A percentile compares a stretch with the other conserved stretches of the same genome.
These are phyloP conservation scores for Zygosaccharomyces sapae DNA, from an alignment of 1,139 yeast genomes.

Conservation along the genomic window DNA sequence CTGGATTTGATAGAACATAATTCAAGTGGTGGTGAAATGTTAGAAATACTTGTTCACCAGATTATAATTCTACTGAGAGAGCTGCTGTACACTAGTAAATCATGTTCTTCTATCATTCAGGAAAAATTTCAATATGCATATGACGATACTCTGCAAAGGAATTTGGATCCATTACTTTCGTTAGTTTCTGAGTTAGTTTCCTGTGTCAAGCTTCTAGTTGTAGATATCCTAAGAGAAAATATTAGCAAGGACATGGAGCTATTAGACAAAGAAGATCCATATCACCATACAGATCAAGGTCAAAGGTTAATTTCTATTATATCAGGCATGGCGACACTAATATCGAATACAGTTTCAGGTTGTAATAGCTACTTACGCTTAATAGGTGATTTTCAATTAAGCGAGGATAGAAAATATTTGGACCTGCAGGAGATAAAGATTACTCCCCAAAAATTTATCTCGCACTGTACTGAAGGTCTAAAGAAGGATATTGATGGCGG, in stretches of 20 bases:
- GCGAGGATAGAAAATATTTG: constrained; percentile 63
- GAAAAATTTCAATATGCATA: constrained; percentile 37
- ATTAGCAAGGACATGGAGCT: constrained; percentile 33
- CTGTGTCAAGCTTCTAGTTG: constrained; percentile 58
- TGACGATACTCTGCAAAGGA: constrained; percentile 44
- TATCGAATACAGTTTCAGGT: constrained; percentile 47
- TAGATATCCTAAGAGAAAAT: constrained; percentile 43
- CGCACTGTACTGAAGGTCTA: constrained; percentile 59
- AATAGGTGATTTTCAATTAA: constrained; percentile 71
- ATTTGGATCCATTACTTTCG: constrained; percentile 54
- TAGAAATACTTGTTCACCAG: constrained; percentile 66
- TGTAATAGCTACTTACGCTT: constrained; percentile 48
- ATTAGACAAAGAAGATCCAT: constrained; percentile 34
- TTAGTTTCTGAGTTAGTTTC: constrained; percentile 63
- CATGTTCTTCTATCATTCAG: constrained; percentile 38
- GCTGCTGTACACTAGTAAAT: constrained; percentile 56
- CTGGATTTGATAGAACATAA: constrained; percentile 72
- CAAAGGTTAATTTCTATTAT: constrained; percentile 59
- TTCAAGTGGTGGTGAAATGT: constrained; percentile 59
- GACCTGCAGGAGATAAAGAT: constrained; percentile 59
- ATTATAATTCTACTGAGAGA: constrained; percentile 61
- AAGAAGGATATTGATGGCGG: constrained; percentile 42
- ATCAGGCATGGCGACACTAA: constrained; percentile 59
- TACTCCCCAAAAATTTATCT: constrained; percentile 60
- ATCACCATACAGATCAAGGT: constrained; percentile 63